Evolutionary conservation across 495 filamentous ascomycete genomes (phyloP).

Genomic region (Penicillium bialowiezense): DNA sequence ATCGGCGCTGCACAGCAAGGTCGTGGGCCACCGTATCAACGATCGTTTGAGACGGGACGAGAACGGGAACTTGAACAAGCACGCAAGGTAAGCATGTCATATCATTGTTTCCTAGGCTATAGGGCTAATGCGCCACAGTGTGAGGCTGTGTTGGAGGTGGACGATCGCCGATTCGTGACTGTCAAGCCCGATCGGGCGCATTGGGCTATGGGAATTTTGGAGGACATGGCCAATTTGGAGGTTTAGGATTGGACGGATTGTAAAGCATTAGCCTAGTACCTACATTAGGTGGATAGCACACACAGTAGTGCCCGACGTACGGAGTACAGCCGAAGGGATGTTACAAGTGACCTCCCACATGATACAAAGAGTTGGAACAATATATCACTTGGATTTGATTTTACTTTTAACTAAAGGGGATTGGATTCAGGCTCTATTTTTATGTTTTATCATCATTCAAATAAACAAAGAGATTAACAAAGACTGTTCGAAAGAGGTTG

Average conservation of each 20-base stretch:
- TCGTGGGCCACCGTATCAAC: slow-evolving; percentile 69
- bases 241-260: slow-evolving; percentile 20
- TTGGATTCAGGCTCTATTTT: too few species aligned
- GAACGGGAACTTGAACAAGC: slow-evolving; percentile 10
- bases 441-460: too few species aligned
- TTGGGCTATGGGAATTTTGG: slow-evolving; percentile 60
- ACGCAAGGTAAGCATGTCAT: slow-evolving; percentile 13
- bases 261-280: not conserved
- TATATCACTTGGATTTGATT: too few species aligned
- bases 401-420: too few species aligned
- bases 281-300: not conserved
- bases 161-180: slow-evolving; percentile 52
- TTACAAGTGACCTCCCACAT: too few species aligned
- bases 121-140: slow-evolving; percentile 10
- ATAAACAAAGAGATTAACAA: too few species aligned
- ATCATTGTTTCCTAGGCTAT: not conserved
- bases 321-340: too few species aligned
- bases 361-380: too few species aligned
- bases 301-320: slow-evolving; percentile 1
- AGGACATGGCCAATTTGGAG: slow-evolving; percentile 50
- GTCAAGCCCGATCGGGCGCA: slow-evolving; percentile 40
- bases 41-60: slow-evolving; percentile 34
- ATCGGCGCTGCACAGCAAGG: slow-evolving; percentile 65
- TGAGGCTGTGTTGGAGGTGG: slow-evolving; percentile 27
- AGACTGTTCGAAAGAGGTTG: too few species aligned